Percentiles rank a stretch among this genome's conserved stretches.
phyloP scores from a whole-genome alignment of 768 basidiomycete genomes.

The Collybia sp. region DNA sequence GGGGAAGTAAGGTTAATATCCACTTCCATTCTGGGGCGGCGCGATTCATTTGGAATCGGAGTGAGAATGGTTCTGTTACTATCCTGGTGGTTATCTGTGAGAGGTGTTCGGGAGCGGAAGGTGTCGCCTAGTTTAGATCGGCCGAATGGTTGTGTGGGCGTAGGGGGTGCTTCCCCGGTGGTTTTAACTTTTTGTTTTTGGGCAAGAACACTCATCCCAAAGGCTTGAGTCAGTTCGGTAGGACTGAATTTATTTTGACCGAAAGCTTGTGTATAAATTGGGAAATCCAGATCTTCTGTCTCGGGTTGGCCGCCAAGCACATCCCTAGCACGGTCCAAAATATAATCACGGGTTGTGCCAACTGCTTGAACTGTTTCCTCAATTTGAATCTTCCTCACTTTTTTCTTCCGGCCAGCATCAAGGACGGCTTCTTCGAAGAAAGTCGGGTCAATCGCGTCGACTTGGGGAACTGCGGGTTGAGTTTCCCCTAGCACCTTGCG shows the following conservation, averaged over 20 bases:
- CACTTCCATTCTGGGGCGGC: background rate
- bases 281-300: conserved; percentile 3
- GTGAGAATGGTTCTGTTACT: background rate
- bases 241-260: conserved; percentile 1
- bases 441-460: conserved; percentile 24
- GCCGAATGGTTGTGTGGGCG: conserved; percentile 23
- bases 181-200: conserved; percentile 4
- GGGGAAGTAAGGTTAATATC: background rate
- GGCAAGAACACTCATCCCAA: conserved; percentile 33
- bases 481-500: conserved; percentile 38
- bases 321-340: conserved; percentile 30
- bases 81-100: background rate
- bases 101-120: background rate
- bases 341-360: conserved; percentile 40
- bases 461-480: conserved; percentile 1
- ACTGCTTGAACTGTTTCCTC: conserved; percentile 40
- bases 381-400: conserved; percentile 29
- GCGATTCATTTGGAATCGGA: background rate
- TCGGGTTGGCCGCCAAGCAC: conserved; percentile 18
- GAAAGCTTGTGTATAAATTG: conserved; percentile 11
- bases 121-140: conserved; percentile 23
- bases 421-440: conserved; percentile 52
- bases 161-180: conserved; percentile 6
- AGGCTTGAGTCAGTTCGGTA: conserved; percentile 29
- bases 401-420: conserved; percentile 42